Conservation (phyloP, 2,329 filamentous ascomycete species). For the Clonostachys rhizophaga region DNA sequence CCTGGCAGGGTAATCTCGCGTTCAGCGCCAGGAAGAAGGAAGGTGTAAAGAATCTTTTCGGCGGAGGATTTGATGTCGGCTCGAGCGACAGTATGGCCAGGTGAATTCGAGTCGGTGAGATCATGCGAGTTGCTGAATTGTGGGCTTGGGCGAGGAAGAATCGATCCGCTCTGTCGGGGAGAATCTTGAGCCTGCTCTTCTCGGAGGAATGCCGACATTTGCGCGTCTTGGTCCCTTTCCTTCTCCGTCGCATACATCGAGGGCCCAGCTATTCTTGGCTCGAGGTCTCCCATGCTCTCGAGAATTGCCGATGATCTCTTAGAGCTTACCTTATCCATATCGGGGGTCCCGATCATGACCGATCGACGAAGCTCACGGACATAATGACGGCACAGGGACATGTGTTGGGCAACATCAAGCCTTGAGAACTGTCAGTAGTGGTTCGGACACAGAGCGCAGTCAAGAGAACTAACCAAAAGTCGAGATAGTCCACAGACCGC, state of each 20-base stretch:
- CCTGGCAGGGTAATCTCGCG: slow-evolving; percentile 92
- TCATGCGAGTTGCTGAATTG: slow-evolving; percentile 58
- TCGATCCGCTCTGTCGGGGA: slow-evolving; percentile 40
- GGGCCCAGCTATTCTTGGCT: slow-evolving; percentile 52
- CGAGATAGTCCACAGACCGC: slow-evolving; percentile 93
- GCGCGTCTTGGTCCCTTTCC: slow-evolving; percentile 77
- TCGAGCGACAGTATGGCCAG: slow-evolving; percentile 77
- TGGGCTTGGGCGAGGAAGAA: slow-evolving; percentile 40
- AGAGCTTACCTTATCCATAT: slow-evolving; percentile 74
- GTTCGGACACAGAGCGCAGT: background rate
- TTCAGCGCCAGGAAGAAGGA: slow-evolving; percentile 89
- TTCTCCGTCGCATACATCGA: slow-evolving; percentile 63
- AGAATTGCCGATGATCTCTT: slow-evolving; percentile 81
- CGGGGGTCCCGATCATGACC: slow-evolving; percentile 87
- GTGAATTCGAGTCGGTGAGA: slow-evolving; percentile 73
- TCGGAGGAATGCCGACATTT: slow-evolving; percentile 86
- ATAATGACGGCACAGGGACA: slow-evolving; percentile 95
- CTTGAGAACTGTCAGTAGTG: slow-evolving; percentile 37
- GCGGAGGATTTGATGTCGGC: slow-evolving; percentile 89
- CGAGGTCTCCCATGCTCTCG: slow-evolving; percentile 67
- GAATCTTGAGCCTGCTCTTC: slow-evolving; percentile 56
- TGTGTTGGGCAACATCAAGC: slow-evolving; percentile 99
- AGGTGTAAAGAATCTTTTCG: slow-evolving; percentile 98
- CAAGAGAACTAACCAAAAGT: slow-evolving; percentile 77
- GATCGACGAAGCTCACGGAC: slow-evolving; percentile 92